A percentile compares a stretch with the other conserved stretches of the same genome.
Conservation (phyloP, 495 filamentous ascomycete genomes). For the Penicillium taxi region DNA sequence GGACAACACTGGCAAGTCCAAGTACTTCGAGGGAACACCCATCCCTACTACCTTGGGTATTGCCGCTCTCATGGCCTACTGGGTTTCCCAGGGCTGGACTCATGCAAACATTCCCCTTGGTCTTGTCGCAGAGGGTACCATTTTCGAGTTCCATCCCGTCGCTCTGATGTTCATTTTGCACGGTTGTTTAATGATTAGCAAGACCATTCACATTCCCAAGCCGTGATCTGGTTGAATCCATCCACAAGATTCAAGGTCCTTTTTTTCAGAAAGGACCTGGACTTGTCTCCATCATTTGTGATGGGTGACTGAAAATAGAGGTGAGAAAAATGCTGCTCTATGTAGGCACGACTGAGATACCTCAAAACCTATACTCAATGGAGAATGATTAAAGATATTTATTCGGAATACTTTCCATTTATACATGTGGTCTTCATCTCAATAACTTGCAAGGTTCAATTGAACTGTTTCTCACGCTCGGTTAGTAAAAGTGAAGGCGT, state of each 20-base stretch:
- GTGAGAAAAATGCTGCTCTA: slow-evolving; percentile 8
- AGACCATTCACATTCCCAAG: slow-evolving; percentile 94
- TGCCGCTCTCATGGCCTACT: slow-evolving; percentile 80
- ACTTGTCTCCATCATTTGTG: slow-evolving; percentile 12
- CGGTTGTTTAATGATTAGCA: slow-evolving; percentile 89
- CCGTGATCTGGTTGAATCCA: slow-evolving; percentile 41
- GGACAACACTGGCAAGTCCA: slow-evolving; percentile 80
- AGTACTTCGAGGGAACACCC: slow-evolving; percentile 94
- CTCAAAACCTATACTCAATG: slow-evolving; percentile 19
- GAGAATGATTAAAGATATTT: slow-evolving; percentile 14
- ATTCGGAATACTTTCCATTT: no score
- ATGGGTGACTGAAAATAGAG: slow-evolving; percentile 17
- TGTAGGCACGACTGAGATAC: slow-evolving; percentile 13
- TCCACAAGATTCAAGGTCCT: slow-evolving; percentile 9
- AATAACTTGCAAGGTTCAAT: no score
- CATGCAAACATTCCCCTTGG: slow-evolving; percentile 69
- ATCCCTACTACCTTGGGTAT: slow-evolving; percentile 84
- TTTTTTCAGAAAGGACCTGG: slow-evolving; percentile 9
- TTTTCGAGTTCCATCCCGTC: slow-evolving; percentile 80
- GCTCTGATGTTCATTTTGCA: slow-evolving; percentile 72
- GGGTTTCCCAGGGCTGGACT: slow-evolving; percentile 73
- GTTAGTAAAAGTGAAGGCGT: no score
- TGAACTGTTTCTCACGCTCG: no score
- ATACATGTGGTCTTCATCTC: not conserved
- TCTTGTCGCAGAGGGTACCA: slow-evolving; percentile 51